These are phyloP conservation scores for Heterobasidion occidentale DNA, from an alignment of 1,284 basidiomycete species.

Conservation along the genomic window DNA sequence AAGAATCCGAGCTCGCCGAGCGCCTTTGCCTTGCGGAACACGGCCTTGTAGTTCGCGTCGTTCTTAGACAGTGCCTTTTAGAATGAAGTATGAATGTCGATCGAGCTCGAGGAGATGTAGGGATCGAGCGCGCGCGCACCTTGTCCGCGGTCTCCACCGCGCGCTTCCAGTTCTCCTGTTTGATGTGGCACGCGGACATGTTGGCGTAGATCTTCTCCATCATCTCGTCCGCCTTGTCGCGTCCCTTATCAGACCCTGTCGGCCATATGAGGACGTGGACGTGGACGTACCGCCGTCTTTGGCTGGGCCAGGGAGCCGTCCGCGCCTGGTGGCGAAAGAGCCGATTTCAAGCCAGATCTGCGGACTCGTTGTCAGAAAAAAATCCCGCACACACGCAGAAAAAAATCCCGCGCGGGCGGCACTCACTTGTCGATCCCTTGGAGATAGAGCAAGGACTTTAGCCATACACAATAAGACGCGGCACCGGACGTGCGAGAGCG, in stretches of 20 bases:
- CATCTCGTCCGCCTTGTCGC: slow-evolving; percentile 54
- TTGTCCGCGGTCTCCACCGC: slow-evolving; percentile 71
- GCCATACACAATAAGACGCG: neutral
- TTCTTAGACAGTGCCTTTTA: slow-evolving; percentile 63
- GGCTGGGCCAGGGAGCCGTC: slow-evolving; percentile 15
- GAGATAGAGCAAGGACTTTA: slow-evolving; percentile 55
- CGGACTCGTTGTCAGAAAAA: neutral
- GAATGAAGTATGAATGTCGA: too few species aligned
- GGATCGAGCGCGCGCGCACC: slow-evolving; percentile 18
- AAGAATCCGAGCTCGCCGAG: slow-evolving; percentile 65
- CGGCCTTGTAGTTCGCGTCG: slow-evolving; percentile 64
- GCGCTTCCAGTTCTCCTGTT: slow-evolving; percentile 67
- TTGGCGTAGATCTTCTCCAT: slow-evolving; percentile 77
- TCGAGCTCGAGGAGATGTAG: too few species aligned
- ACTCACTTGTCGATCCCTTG: slow-evolving; percentile 66
- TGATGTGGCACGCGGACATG: slow-evolving; percentile 74
- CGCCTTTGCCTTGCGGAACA: slow-evolving; percentile 76
- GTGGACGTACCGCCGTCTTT: slow-evolving; percentile 25
- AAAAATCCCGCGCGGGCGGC: neutral
- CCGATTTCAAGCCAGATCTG: slow-evolving; percentile 8
- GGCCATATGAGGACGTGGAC: neutral
- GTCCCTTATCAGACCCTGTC: neutral
- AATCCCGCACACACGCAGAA: neutral
- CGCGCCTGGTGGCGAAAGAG: slow-evolving; percentile 4
- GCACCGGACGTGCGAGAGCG: neutral